Conservation (phyloP, 805 yeast genomes). For the Saccharomycopsis synnaedendra region DNA sequence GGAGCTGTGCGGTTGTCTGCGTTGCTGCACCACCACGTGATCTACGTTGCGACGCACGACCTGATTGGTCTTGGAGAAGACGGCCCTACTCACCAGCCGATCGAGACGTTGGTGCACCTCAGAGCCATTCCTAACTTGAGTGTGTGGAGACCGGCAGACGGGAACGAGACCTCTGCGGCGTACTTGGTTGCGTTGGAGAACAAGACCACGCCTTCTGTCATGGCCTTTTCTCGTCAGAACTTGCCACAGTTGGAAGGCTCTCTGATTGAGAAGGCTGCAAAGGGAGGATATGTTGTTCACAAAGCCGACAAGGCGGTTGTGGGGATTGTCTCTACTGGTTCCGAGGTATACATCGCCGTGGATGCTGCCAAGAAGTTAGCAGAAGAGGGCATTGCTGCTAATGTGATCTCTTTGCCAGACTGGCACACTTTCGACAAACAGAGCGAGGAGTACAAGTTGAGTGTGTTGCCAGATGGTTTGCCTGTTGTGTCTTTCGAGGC, state of each 20-base stretch:
- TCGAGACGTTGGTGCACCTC: slow-evolving; percentile 77
- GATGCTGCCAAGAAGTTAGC: slow-evolving; percentile 71
- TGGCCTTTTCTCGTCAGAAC: slow-evolving; percentile 79
- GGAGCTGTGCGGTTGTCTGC: slow-evolving; percentile 85
- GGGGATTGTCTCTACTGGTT: slow-evolving; percentile 83
- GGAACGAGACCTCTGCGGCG: slow-evolving; percentile 82
- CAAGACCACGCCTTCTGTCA: slow-evolving; percentile 55
- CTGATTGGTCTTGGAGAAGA: slow-evolving; percentile 89
- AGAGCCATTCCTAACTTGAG: slow-evolving; percentile 74
- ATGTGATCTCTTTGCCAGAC: slow-evolving; percentile 90
- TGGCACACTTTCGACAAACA: slow-evolving; percentile 83
- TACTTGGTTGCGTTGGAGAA: slow-evolving; percentile 55
- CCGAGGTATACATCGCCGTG: slow-evolving; percentile 78
- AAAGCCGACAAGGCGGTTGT: slow-evolving; percentile 54
- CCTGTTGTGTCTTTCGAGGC: slow-evolving; percentile 94
- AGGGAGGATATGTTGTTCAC: slow-evolving; percentile 85
- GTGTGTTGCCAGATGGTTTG: slow-evolving; percentile 88
- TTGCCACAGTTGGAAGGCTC: slow-evolving; percentile 92
- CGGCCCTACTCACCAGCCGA: slow-evolving; percentile 91
- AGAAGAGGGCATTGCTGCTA: slow-evolving; percentile 55
- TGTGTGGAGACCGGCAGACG: slow-evolving; percentile 92
- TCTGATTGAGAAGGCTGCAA: slow-evolving; percentile 76
- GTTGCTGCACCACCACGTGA: slow-evolving; percentile 69
- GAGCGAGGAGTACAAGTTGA: slow-evolving; percentile 64
- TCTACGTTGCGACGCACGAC: slow-evolving; percentile 86